Conservation (phyloP, 2,329 filamentous ascomycete genomes). For the Huntiella abstrusa region DNA sequence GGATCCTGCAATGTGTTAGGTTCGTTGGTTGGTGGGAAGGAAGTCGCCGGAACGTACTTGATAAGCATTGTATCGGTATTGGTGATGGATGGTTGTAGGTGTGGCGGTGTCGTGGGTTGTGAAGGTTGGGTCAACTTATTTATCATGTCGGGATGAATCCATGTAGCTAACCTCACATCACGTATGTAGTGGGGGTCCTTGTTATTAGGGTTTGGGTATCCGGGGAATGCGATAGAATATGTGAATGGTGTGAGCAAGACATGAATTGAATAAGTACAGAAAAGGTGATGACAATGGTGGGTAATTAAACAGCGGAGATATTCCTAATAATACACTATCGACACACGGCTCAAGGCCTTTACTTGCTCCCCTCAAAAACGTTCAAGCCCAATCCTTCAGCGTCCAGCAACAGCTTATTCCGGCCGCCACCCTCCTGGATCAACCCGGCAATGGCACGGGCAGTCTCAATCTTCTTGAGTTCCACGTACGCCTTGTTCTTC, state of each 20-base stretch:
- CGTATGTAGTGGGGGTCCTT: too few relatives aligned
- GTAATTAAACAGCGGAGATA: conserved; percentile 8
- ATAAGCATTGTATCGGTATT: conserved; percentile 23
- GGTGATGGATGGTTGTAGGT: neutral
- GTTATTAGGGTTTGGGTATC: too few relatives aligned
- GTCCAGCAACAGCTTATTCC: conserved; percentile 90
- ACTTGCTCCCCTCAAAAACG: conserved; percentile 36
- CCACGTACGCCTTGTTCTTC: conserved; percentile 94
- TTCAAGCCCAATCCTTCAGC: conserved; percentile 81
- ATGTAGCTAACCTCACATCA: too few relatives aligned
- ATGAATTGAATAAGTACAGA: too few relatives aligned
- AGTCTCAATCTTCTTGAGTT: conserved; percentile 96
- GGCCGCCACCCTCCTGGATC: conserved; percentile 66
- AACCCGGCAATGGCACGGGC: conserved; percentile 74
- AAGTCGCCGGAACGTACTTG: conserved; percentile 24
- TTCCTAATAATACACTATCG: conserved; percentile 7
- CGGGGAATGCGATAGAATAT: too few relatives aligned
- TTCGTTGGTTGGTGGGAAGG: neutral
- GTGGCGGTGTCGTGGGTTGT: neutral
- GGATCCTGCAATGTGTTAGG: conserved; percentile 44
- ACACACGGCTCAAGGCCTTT: neutral
- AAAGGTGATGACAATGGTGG: too few relatives aligned
- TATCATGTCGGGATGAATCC: too few relatives aligned
- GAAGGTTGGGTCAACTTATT: too few relatives aligned
- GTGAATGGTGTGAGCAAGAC: too few relatives aligned